These are phyloP conservation scores for Gypsophila paniculata DNA, from an alignment of 179 eudicot genomes.

Conservation along the genomic window DNA sequence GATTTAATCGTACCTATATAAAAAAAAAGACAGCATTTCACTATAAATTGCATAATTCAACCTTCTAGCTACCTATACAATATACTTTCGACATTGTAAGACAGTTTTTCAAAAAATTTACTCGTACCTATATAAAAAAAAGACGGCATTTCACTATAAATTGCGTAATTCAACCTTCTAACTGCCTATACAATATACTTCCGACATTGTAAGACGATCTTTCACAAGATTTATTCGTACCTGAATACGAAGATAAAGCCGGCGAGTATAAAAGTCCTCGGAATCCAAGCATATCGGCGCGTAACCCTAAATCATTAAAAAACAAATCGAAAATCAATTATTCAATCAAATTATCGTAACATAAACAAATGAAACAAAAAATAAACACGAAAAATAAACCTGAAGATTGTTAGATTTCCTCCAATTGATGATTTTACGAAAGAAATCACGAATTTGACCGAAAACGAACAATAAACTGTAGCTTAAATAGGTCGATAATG, in stretches of 20 bases:
- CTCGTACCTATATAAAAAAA: no score
- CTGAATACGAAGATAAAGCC: constrained; percentile 88
- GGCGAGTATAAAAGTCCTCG: constrained; percentile 88
- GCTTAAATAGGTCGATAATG: constrained; percentile 80
- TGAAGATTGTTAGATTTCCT: constrained; percentile 54
- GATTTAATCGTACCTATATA: no score
- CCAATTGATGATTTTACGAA: constrained; percentile 67
- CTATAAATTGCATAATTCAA: no score
- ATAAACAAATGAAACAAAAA: background rate
- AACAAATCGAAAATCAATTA: constrained; percentile 6
- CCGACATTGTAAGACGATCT: no score
- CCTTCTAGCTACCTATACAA: no score
- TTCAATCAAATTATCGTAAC: background rate
- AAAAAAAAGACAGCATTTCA: no score
- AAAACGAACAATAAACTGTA: constrained; percentile 74
- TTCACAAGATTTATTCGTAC: constrained; percentile 25
- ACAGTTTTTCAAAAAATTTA: no score
- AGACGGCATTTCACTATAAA: no score
- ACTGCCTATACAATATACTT: no score
- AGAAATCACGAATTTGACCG: constrained; percentile 83
- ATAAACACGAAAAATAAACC: constrained; percentile 25
- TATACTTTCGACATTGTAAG: no score
- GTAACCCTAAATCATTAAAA: constrained; percentile 52
- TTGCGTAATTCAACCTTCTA: no score
- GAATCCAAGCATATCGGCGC: constrained; percentile 92